Evolutionary conservation across 192 early-diverging fungal genomes (phyloP).

Genomic region (Coemansia sp.): DNA sequence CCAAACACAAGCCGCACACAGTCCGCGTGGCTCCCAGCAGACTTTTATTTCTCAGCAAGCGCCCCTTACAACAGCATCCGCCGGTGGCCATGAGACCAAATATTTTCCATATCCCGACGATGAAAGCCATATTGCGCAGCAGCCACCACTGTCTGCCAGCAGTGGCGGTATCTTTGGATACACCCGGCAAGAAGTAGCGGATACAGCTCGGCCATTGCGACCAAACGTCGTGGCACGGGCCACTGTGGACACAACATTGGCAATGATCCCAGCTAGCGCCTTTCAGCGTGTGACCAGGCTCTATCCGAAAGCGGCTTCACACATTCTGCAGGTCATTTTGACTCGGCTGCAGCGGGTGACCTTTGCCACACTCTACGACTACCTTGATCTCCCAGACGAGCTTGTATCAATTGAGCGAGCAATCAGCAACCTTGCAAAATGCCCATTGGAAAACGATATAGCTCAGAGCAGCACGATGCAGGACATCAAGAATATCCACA

Average conservation of each 20-base stretch:
- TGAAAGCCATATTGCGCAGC: neutral
- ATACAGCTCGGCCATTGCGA: constrained; percentile 50
- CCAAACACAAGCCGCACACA: neutral
- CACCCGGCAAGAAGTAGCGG: neutral
- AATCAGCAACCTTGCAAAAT: constrained; percentile 69
- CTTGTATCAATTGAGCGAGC: constrained; percentile 82
- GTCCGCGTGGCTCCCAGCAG: constrained; percentile 6
- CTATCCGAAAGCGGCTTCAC: constrained; percentile 90
- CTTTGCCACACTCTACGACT: constrained; percentile 84
- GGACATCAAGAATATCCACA: constrained; percentile 15
- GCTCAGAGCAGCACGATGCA: constrained; percentile 18
- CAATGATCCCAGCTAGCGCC: constrained; percentile 90
- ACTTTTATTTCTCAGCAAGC: constrained; percentile 2
- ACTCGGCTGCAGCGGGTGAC: constrained; percentile 96
- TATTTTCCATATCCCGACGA: neutral
- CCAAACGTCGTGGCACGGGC: constrained; percentile 85
- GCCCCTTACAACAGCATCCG: neutral
- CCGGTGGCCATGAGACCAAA: constrained; percentile 1
- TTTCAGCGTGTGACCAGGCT: constrained; percentile 88
- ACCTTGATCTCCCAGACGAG: constrained; percentile 84
- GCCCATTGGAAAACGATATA: constrained; percentile 20
- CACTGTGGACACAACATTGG: constrained; percentile 84
- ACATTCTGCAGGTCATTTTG: constrained; percentile 94
- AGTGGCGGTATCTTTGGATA: neutral
- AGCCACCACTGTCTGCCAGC: neutral